Base-by-base conservation (phyloP, 495 filamentous ascomycete genomes). In the Penicillium coffeae region DNA sequence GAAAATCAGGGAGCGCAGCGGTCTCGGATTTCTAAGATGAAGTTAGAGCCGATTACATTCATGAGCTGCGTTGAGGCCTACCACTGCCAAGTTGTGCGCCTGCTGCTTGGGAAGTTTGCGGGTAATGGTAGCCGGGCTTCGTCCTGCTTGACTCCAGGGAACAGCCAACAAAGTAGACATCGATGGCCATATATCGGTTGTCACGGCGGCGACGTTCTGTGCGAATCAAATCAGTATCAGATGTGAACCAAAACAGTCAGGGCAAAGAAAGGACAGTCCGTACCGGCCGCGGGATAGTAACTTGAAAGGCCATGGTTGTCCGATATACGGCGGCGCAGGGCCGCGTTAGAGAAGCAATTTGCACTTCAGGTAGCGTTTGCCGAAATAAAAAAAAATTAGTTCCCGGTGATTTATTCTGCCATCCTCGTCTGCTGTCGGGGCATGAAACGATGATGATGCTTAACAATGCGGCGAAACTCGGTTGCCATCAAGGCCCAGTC, bases 251-350 rank as follows among this genome's bases (percentile, higher is more conserved):
- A n/a, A n/a, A n/a, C n/a, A n/a, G n/a, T n/a, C n/a, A n/a, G n/a
- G n/a, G n/a, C n/a, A n/a, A n/a, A n/a, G n/a, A n/a, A n/a, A n/a
- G n/a, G n/a, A n/a, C n/a, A n/a, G n/a, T 55, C 34, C 71, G 54
- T 63, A 74, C 73, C 47, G 69, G 61, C 61, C 68, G 63, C 39
- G 61, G 60, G 38, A 69, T 60, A 40, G 72, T 60, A 47, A 59
- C 56, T 65, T 74, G 73, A 53, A 76, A 75, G 56, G 71, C 74
- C 76, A 79, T 79, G 60, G 50, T 65, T 65, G 64, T 68, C 62
- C 56, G 58, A 54, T 62, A 21, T 49, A 52, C 35, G 62, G 65
- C 70, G 69, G 72, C 70, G 40, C 70, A 60, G 38, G 69, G 72
- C 72, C 72, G 70, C 64, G 46, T 39, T 54, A 37, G 53, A 59